phyloP scores from a whole-genome alignment of 2,329 filamentous ascomycete genomes.

The Hymenoscyphus linearis region DNA sequence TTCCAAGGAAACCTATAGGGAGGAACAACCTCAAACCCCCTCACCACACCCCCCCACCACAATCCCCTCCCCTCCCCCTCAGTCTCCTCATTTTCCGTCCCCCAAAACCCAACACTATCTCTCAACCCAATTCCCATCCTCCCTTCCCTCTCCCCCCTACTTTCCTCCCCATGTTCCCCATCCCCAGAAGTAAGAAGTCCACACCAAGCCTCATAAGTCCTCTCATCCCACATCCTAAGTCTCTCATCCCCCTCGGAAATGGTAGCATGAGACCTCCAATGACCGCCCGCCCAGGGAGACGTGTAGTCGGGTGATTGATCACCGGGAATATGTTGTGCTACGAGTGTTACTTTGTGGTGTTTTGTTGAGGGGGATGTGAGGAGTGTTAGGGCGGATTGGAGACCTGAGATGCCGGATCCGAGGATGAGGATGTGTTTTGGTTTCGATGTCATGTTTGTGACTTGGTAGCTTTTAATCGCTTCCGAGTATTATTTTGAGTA shows the following conservation, averaged over 20 bases:
- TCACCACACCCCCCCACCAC: constrained; percentile 15
- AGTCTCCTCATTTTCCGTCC: constrained; percentile 17
- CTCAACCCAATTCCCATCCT: constrained; percentile 15
- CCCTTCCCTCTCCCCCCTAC: constrained; percentile 24
- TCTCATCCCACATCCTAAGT: constrained; percentile 37
- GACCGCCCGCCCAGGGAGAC: constrained; percentile 39
- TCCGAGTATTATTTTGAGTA: too few species aligned
- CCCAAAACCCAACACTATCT: constrained; percentile 1
- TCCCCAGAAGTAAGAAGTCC: constrained; percentile 19
- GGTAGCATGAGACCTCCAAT: constrained; percentile 41
- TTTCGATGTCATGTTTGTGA: not conserved
- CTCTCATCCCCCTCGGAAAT: constrained; percentile 26
- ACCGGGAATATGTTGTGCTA: constrained; percentile 39
- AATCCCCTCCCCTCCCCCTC: constrained; percentile 11
- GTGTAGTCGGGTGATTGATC: constrained; percentile 17
- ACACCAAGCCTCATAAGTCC: constrained; percentile 40
- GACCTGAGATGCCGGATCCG: constrained; percentile 42
- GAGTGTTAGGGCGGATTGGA: constrained; percentile 40
- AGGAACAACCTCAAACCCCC: constrained; percentile 9
- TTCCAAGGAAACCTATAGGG: not conserved
- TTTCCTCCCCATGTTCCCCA: not conserved
- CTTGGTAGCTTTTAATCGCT: not conserved
- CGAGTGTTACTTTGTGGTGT: constrained; percentile 35
- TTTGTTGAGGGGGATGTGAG: constrained; percentile 37
- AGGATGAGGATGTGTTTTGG: constrained; percentile 22